A percentile compares a stretch with the other conserved stretches of the same genome.
Conservation (phyloP, 768 basidiomycete species). For the Podaxis sp. region DNA sequence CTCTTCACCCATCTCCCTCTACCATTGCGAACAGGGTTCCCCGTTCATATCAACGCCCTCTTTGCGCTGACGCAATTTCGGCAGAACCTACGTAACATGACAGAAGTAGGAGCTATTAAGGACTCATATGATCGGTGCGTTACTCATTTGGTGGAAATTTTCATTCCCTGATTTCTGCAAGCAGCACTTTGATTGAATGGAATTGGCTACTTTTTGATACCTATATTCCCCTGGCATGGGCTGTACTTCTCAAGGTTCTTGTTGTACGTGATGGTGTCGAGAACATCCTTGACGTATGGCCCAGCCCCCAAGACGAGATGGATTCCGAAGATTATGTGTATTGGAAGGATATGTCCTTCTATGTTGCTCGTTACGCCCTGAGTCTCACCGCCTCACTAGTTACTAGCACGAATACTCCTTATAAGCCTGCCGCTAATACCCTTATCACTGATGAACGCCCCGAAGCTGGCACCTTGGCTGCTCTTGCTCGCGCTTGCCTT, state of each 20-base stretch:
- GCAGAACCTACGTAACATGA: constrained; percentile 42
- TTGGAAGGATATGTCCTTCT: constrained; percentile 32
- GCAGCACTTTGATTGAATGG: constrained; percentile 47
- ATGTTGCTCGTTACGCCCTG: constrained; percentile 30
- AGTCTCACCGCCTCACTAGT: constrained; percentile 35
- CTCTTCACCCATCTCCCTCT: constrained; percentile 52
- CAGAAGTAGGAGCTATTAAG: constrained; percentile 35
- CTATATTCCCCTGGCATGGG: constrained; percentile 47
- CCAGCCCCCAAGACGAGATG: constrained; percentile 29
- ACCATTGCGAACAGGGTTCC: constrained; percentile 44
- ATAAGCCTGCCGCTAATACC: constrained; percentile 17
- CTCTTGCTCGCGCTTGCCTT: constrained; percentile 33
- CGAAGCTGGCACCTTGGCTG: constrained; percentile 22
- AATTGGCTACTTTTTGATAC: constrained; percentile 44
- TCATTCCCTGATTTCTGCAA: not conserved
- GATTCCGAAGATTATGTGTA: constrained; percentile 41
- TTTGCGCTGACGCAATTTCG: constrained; percentile 47
- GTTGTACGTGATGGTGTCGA: constrained; percentile 18
- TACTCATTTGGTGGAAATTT: not conserved
- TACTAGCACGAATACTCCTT: constrained; percentile 11
- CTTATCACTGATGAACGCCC: constrained; percentile 26
- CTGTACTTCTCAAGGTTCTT: constrained; percentile 32
- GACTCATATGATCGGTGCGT: constrained; percentile 43
- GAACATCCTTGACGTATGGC: constrained; percentile 41
- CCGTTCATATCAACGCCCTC: constrained; percentile 43